phyloP scores from a whole-genome alignment of 495 filamentous ascomycete species.

The Massariosphaeria phaeospora region DNA sequence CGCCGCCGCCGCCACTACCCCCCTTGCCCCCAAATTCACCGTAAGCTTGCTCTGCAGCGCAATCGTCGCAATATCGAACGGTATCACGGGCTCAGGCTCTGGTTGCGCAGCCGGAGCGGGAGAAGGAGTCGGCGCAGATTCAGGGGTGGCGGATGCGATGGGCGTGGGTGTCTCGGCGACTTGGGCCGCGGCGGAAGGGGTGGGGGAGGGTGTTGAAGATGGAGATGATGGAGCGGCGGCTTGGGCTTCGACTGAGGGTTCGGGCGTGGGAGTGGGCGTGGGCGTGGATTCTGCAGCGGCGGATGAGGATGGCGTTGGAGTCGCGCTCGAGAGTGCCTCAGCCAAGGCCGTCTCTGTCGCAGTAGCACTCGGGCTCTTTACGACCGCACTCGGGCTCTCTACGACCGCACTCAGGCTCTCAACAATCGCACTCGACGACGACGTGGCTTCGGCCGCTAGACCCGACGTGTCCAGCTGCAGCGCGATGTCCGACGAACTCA shows the following conservation, averaged over 20 bases:
- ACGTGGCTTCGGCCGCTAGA: not conserved
- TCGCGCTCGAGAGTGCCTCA: not conserved
- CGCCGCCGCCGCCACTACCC: not conserved
- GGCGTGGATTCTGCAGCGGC: not conserved
- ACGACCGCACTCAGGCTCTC: not conserved
- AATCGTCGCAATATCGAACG: constrained; percentile 30
- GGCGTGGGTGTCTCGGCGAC: constrained; percentile 1
- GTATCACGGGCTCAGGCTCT: constrained; percentile 1
- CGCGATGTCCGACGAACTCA: not conserved
- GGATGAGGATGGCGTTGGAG: not conserved
- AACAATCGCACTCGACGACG: not conserved
- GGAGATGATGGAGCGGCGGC: not conserved
- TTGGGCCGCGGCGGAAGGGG: not conserved
- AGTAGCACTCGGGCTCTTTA: no score
- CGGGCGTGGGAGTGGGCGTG: not conserved
- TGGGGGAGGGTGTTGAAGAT: not conserved
- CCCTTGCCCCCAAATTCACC: constrained; percentile 17
- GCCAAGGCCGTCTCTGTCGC: not conserved
- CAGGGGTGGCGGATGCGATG: not conserved
- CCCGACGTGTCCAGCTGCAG: not conserved
- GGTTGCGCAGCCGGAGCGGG: no score
- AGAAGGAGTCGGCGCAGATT: not conserved
- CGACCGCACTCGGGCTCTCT: not conserved
- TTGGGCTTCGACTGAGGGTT: not conserved
- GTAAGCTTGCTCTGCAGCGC: constrained; percentile 26